These are phyloP conservation scores for Falciphora oryzae DNA, from an alignment of 2,329 filamentous ascomycete species.

Conservation along the genomic window DNA sequence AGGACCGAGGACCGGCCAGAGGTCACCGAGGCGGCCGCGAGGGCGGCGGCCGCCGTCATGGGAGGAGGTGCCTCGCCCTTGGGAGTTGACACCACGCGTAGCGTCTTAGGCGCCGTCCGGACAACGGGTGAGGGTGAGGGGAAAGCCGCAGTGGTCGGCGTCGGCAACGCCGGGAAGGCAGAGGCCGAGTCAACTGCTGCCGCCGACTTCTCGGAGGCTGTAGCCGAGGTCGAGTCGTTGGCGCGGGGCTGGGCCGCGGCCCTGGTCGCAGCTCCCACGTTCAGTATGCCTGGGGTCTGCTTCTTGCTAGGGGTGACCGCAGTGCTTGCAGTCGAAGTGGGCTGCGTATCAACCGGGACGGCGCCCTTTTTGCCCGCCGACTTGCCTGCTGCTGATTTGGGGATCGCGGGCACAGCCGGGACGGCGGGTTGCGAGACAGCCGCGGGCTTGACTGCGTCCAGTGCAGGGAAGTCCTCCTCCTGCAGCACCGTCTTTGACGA, in stretches of 20 bases:
- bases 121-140: slow-evolving; percentile 51
- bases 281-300: slow-evolving; percentile 36
- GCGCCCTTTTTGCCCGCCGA: slow-evolving; percentile 16
- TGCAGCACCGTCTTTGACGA: slow-evolving; percentile 34
- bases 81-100: slow-evolving; percentile 61
- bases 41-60: slow-evolving; percentile 17
- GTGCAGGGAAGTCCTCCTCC: slow-evolving; percentile 58
- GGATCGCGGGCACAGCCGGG: slow-evolving; percentile 25
- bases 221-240: slow-evolving; percentile 23
- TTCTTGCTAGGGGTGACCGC: slow-evolving; percentile 26
- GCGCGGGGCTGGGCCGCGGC: slow-evolving; percentile 22
- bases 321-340: not conserved
- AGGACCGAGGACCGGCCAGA: slow-evolving; percentile 25
- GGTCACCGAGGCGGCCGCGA: slow-evolving; percentile 12
- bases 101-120: slow-evolving; percentile 54
- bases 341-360: slow-evolving; percentile 2
- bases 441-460: slow-evolving; percentile 40
- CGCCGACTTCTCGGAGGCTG: slow-evolving; percentile 26
- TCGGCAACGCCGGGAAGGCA: slow-evolving; percentile 46
- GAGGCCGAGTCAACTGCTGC: slow-evolving; percentile 25
- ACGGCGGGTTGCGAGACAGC: slow-evolving; percentile 26
- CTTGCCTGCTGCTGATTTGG: slow-evolving; percentile 23
- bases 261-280: slow-evolving; percentile 45
- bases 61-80: slow-evolving; percentile 47
- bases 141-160: slow-evolving; percentile 40